Evolutionary conservation across 164 flowering plant species (phyloP), one percentile per base, ranked within the genome.

Genomic region (Saururus chinensis): DNA sequence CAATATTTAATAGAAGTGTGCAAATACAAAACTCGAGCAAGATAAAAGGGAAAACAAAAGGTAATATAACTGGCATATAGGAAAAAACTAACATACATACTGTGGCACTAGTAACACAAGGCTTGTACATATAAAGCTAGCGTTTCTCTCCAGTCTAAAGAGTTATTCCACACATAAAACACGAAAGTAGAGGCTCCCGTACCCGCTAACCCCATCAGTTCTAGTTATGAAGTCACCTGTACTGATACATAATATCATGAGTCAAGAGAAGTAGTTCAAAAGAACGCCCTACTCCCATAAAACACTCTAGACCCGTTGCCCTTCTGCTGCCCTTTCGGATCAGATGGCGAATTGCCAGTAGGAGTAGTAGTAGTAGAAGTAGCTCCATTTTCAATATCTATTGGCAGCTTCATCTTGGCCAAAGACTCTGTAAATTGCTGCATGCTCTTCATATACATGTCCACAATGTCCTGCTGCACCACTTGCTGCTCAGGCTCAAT

Each of bases 371-470:
- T 40, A 35, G 77, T 45, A 45, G 66, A 73, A 40, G 78, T 40
- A 26, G 76, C 64, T 40, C 76, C 82, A 53, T 68, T 78, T 37
- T 81, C 91, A 19, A 82, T 57, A 72, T 93, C 95, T 79, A 93
- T 42, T n/a, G 99, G 99, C 40, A 93, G 97, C 79, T 93, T 93
- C 99, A 93, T 93, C 69, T 90, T 90, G 0, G 92, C 97, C 74
- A 93, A 69, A 10, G 99, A 93, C 62, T 93, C 97, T 0, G 99
- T 93, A 60, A 90, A 90, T 61, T 93, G 89, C 76, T 93, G 97
- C 99, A 90, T 90, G 72, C 99, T 93, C 66, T 84, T 93, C 92
- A 88, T 85, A 76, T 93, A 93, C 95, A 93, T 82, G 74, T 93
- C 96, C n/a, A 93, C 91, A 30, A 84, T 75, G 1, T 93, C 89